Conservation (phyloP, 164 flowering plant genomes). For the Paratinospora sagittata region DNA sequence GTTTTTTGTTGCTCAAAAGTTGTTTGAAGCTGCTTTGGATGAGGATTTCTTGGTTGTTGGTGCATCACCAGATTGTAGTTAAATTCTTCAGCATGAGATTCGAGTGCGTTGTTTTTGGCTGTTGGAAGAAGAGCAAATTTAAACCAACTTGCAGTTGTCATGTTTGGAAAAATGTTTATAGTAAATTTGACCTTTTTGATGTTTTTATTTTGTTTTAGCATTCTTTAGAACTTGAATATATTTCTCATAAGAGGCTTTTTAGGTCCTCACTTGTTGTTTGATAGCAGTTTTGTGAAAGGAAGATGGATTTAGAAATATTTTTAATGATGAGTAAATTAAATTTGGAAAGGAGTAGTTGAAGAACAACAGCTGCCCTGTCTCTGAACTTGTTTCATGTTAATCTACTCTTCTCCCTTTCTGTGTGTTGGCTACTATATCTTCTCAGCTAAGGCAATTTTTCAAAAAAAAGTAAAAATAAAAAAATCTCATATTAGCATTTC, state of each 20-base stretch:
- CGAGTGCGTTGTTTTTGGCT: constrained; percentile 1
- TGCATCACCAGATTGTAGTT: not conserved
- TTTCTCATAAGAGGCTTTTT: not conserved
- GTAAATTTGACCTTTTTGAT: not conserved
- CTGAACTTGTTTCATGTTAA: not conserved
- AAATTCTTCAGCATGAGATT: not conserved
- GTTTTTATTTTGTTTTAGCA: not conserved
- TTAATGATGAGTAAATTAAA: not conserved
- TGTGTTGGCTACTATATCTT: not conserved
- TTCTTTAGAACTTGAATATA: not conserved
- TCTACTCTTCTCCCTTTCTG: not conserved
- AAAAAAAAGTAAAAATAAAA: too few species aligned
- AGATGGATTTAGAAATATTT: not conserved
- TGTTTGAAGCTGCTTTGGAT: not conserved
- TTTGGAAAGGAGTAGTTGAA: not conserved
- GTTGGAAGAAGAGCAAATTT: not conserved
- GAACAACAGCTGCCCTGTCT: not conserved
- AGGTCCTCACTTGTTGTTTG: not conserved
- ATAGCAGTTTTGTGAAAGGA: not conserved
- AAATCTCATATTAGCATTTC: not conserved
- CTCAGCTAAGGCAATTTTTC: not conserved
- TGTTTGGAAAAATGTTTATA: not conserved
- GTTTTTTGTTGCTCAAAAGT: not conserved
- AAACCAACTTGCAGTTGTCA: not conserved
- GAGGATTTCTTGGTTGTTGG: not conserved